Base-by-base conservation (phyloP, 257 asterid species). In the Gentiana macrophylla region DNA sequence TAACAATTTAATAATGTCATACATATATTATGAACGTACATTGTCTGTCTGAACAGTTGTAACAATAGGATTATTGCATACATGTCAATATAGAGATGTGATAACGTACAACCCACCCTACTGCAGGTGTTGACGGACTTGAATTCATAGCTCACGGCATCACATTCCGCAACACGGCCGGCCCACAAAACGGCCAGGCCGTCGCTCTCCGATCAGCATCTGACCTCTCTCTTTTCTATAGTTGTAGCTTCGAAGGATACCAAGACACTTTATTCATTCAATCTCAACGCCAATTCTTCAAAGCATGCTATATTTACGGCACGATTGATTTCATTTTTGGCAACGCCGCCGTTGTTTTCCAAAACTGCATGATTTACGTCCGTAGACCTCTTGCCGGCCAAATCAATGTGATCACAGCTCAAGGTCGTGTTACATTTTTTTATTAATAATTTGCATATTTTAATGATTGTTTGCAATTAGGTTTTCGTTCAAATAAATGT, bases 241-340 rank as follows among this genome's bases (percentile, higher is more conserved):
- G 60, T 0, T 89, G 97, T 55, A 75, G 82, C 49, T 79, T 89
- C 60, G 95, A 85, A 53, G 95, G 97, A 1, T 90, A 84, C 70
- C 98, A 90, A 60, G 98, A 89, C 80, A 89, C 97, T 0, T 82
- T 89, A n/a, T 89, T 83, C 62, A 80, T 72, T 24, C 97, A 80
- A 5, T 66, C 97, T 6, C 95, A 89, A 35, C 91, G 97, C 46
- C 97, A 89, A 10, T 78, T 89, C 63, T 89, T 70, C 66, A 88
- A 80, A 71, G 56, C 79, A 48, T 88, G 97, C 49, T 69, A 72
- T 70, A 67, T 88, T 0, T 82, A 75, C 60, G 95, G 94, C 37
- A 89, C 95, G 32, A 66, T 89, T 6, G 96, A 90, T 57, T 79
- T 90, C 76, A 86, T 90, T 2, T 90, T 90, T 15, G 97, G 97